Base-by-base conservation (phyloP, 371 early-diverging fungal genomes). In the Fennellomyces sp. region DNA sequence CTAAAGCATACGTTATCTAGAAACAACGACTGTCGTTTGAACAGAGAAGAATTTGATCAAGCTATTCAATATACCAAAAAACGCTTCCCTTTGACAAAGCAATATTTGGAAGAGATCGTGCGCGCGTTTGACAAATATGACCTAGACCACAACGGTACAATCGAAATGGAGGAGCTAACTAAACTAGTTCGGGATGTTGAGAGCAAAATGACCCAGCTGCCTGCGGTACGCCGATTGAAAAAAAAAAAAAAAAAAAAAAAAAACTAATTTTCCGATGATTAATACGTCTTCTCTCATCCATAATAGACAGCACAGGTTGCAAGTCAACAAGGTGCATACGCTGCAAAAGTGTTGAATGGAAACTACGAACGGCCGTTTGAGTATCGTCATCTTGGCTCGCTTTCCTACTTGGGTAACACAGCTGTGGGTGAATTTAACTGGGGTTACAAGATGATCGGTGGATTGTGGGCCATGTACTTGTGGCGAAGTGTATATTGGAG, bases 281-380 rank as follows among this genome's bases (percentile, higher is more conserved):
- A n/a, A n/a, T n/a, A n/a, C n/a, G n/a, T n/a, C n/a, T n/a, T n/a
- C n/a, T n/a, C n/a, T n/a, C n/a, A n/a, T n/a, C n/a, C n/a, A n/a
- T n/a, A n/a, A 52, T 64, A 86, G 82, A 93, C 94, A 29, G 96
- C 96, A 2, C 96, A 95, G 72, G 93, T 93, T 4, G 96, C 96
- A 26, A 88, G 78, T 68, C 96, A 95, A 65, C 88, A 96, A 68
- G 96, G 90, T 31, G 65, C 72, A 19, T 93, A 85, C 65, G 59
- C 94, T 31, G 88, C 84, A 26, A 76, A 74, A 28, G 71, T 83
- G 30, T 64, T 92, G 12, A 86, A 82, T 61, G 30, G 65, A 26
- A 60, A 62, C n/a, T 52, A 51, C 11, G 27, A 26, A 2, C 39
- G 66, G 10, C 88, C 87, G 0, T 94, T 95, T 68, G 39, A 64